A percentile compares a stretch with the other conserved stretches of the same genome.
These are phyloP conservation scores for Podaxis carcinomalis DNA, from an alignment of 768 basidiomycete genomes.

Conservation along the genomic window DNA sequence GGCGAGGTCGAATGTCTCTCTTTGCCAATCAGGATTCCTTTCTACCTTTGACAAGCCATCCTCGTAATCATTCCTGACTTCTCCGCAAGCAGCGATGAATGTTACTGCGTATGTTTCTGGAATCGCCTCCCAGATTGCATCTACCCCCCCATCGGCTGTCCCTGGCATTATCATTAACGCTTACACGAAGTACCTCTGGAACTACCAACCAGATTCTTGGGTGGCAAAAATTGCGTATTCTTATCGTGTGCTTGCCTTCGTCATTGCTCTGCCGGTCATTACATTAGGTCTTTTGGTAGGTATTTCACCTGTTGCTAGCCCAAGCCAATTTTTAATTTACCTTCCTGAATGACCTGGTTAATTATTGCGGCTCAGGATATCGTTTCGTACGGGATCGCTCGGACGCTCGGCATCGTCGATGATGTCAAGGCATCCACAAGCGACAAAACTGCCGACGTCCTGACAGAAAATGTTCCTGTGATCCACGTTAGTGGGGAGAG, in stretches of 20 bases:
- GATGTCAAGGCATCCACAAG: slow-evolving; percentile 70
- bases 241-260: slow-evolving; percentile 62
- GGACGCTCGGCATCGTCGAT: slow-evolving; percentile 76
- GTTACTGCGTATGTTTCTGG: slow-evolving; percentile 26
- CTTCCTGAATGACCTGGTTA: background rate
- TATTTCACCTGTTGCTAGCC: slow-evolving; percentile 12
- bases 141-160: slow-evolving; percentile 29
- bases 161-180: slow-evolving; percentile 49
- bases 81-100: slow-evolving; percentile 24
- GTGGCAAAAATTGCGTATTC: slow-evolving; percentile 59
- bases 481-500: slow-evolving; percentile 26
- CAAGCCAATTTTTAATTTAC: background rate
- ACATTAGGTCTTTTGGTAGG: slow-evolving; percentile 51
- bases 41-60: no score
- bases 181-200: slow-evolving; percentile 62
- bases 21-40: no score
- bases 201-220: slow-evolving; percentile 62
- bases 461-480: slow-evolving; percentile 22
- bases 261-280: slow-evolving; percentile 61
- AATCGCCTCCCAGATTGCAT: slow-evolving; percentile 23
- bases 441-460: slow-evolving; percentile 42
- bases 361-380: slow-evolving; percentile 53
- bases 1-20: no score
- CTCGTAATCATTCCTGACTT: background rate
- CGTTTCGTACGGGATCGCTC: slow-evolving; percentile 75